A percentile compares a stretch with the other conserved stretches of the same genome.
Conservation (phyloP, 805 yeast species). For the Hanseniaspora guilliermondii region DNA sequence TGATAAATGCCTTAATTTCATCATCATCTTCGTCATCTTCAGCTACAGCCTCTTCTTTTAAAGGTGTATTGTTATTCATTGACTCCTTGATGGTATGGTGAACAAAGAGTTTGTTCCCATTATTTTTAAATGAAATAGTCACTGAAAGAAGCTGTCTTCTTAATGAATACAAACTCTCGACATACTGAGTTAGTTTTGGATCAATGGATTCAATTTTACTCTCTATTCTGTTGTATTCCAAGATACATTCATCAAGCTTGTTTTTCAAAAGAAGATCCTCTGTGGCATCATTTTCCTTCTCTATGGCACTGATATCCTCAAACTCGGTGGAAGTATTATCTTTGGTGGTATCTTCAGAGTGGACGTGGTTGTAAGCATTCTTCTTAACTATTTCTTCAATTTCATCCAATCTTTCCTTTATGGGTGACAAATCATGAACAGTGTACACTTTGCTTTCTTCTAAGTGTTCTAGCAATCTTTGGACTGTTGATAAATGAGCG, state of each 20-base stretch:
- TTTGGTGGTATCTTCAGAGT: conserved; percentile 14
- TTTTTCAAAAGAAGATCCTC: conserved; percentile 49
- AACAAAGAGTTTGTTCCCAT: conserved; percentile 3
- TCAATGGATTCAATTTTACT: conserved; percentile 43
- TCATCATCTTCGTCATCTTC: conserved; percentile 6
- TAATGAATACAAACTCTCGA: conserved; percentile 49
- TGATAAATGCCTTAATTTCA: conserved; percentile 13
- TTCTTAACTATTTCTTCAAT: conserved; percentile 48
- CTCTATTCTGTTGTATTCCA: conserved; percentile 45
- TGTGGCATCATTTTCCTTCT: conserved; percentile 35
- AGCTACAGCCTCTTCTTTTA: background rate
- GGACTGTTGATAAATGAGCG: conserved; percentile 77
- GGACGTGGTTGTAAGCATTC: conserved; percentile 23
- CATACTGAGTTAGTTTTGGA: conserved; percentile 36
- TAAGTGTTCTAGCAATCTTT: conserved; percentile 69
- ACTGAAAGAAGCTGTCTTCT: conserved; percentile 49
- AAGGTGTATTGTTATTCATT: background rate
- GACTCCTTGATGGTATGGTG: conserved; percentile 12
- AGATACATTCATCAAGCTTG: conserved; percentile 53
- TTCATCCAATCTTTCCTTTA: conserved; percentile 58
- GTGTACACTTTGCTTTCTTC: conserved; percentile 74
- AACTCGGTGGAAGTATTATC: conserved; percentile 14
- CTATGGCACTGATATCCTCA: conserved; percentile 18
- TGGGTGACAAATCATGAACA: conserved; percentile 68
- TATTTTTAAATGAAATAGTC: conserved; percentile 31